These are phyloP conservation scores for Teratosphaeria zuluensis DNA, from an alignment of 2,329 filamentous ascomycete genomes.

Conservation along the genomic window DNA sequence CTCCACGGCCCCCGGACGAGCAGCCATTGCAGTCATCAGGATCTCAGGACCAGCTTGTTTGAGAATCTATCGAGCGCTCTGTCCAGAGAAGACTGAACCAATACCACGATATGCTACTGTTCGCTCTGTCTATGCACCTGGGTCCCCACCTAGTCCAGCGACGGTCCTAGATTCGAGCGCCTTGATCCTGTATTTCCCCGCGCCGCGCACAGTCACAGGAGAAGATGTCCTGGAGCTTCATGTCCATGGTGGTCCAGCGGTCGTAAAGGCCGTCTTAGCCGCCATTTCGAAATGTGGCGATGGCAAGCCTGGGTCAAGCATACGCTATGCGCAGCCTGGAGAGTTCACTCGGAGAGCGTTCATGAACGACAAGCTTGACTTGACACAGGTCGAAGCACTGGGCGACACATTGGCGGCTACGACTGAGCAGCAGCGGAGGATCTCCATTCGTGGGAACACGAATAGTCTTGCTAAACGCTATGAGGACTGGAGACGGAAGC, in stretches of 20 bases:
- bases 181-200: conserved; percentile 72
- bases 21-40: conserved; percentile 83
- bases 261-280: conserved; percentile 73
- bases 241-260: conserved; percentile 83
- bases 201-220: conserved; percentile 75
- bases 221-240: conserved; percentile 90
- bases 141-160: conserved; percentile 27
- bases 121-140: conserved; percentile 60
- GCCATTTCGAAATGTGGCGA: conserved; percentile 46
- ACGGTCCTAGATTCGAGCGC: conserved; percentile 64
- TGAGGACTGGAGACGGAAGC: conserved; percentile 66
- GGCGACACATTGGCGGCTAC: conserved; percentile 53
- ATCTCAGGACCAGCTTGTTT: conserved; percentile 69
- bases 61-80: conserved; percentile 56
- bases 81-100: conserved; percentile 44
- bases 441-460: conserved; percentile 70
- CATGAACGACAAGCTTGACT: conserved; percentile 70
- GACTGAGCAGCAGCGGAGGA: conserved; percentile 85
- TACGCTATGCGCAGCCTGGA: conserved; percentile 86
- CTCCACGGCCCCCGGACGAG: conserved; percentile 74
- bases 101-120: conserved; percentile 59
- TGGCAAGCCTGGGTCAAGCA: conserved; percentile 19
- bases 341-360: conserved; percentile 94
- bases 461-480: conserved; percentile 60
- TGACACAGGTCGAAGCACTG: conserved; percentile 68